phyloP scores from a whole-genome alignment of 306 rosid genomes.

The Cicer cuneatum region DNA sequence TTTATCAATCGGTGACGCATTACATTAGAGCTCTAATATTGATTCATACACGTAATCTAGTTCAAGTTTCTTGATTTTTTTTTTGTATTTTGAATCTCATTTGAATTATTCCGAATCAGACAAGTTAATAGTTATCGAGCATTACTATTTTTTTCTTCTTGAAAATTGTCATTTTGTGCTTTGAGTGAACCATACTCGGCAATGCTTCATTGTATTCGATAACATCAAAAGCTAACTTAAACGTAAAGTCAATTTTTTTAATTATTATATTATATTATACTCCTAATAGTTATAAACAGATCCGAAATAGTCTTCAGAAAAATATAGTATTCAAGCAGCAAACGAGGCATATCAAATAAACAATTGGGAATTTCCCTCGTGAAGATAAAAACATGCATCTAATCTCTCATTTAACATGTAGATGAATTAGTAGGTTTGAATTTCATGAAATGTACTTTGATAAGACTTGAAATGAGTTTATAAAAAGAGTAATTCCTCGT shows the following conservation, averaged over 20 bases:
- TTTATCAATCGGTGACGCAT: background rate
- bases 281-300: background rate
- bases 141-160: constrained; percentile 10
- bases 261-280: background rate
- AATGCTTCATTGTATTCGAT: constrained; percentile 3
- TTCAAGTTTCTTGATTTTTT: constrained; percentile 36
- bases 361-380: background rate
- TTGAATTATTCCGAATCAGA: background rate
- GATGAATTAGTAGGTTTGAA: background rate
- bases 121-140: background rate
- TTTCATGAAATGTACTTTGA: background rate
- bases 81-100: background rate
- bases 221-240: background rate
- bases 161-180: constrained; percentile 40
- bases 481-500: too few relatives aligned
- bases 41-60: constrained; percentile 28
- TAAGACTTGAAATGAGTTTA: background rate
- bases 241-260: background rate
- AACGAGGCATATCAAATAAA: constrained; percentile 18
- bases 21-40: background rate
- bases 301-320: background rate
- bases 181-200: constrained; percentile 29
- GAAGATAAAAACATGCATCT: constrained; percentile 3
- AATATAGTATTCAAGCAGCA: constrained; percentile 1
- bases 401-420: background rate